These are phyloP conservation scores for Starmerella tilneyi DNA, from an alignment of 805 yeast species.

Conservation along the genomic window DNA sequence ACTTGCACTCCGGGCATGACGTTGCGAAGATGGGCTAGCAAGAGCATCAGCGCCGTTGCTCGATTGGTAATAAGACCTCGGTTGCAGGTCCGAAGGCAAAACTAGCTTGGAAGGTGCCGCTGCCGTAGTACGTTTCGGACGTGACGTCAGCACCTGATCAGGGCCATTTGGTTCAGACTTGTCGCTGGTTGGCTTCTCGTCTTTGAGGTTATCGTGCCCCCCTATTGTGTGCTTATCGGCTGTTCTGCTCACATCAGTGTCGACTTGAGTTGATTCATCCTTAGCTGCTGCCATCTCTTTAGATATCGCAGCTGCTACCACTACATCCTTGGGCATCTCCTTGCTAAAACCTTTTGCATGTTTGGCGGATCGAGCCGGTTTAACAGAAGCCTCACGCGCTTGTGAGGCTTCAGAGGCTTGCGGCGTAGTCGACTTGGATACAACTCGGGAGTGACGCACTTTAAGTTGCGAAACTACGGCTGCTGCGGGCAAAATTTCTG, in stretches of 20 bases:
- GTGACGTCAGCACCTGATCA: neutral
- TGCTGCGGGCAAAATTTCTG: no score
- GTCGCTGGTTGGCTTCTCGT: neutral
- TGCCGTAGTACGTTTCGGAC: neutral
- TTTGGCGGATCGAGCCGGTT: neutral
- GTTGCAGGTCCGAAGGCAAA: constrained; percentile 5
- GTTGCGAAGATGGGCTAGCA: neutral
- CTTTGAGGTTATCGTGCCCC: no score
- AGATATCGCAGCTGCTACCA: neutral
- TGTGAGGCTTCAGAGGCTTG: constrained; percentile 5
- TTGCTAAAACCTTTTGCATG: neutral
- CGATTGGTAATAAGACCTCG: constrained; percentile 1
- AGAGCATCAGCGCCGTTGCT: neutral
- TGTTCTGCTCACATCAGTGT: no score
- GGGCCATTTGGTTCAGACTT: neutral
- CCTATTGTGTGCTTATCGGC: no score
- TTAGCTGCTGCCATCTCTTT: no score
- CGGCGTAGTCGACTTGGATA: neutral
- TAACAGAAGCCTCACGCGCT: constrained; percentile 3
- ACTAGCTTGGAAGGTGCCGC: constrained; percentile 2
- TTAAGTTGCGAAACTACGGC: neutral
- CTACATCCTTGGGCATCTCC: neutral
- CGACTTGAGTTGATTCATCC: no score
- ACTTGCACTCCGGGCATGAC: neutral
- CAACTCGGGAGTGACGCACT: neutral